Evolutionary conservation across 78 protist species (phyloP).

Genomic region (Chrysochromulina parva): DNA sequence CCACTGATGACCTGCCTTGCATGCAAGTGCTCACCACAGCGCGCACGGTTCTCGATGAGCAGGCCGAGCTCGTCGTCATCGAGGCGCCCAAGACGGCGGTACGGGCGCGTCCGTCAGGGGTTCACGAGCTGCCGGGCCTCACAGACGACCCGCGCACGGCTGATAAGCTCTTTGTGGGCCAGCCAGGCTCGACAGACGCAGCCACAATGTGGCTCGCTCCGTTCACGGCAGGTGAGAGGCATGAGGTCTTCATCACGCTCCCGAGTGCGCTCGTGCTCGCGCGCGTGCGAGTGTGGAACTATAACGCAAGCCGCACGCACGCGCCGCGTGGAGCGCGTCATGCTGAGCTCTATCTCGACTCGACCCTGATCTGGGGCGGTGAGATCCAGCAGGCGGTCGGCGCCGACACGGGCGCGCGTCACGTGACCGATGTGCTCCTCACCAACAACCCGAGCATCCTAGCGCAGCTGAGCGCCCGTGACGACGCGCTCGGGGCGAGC

Average conservation of each 20-base stretch:
- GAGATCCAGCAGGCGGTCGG: slow-evolving; percentile 5
- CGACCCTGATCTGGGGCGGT: neutral
- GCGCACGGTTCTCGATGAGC: no score
- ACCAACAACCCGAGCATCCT: neutral
- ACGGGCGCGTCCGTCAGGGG: slow-evolving; percentile 29
- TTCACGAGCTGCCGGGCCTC: slow-evolving; percentile 15
- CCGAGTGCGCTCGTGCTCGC: slow-evolving; percentile 16
- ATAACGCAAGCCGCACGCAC: slow-evolving; percentile 64
- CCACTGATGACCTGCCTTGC: no score
- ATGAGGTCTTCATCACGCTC: slow-evolving; percentile 43
- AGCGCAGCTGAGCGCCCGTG: no score
- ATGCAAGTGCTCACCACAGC: no score
- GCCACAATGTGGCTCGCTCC: slow-evolving; percentile 55
- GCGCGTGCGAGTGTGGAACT: slow-evolving; percentile 72
- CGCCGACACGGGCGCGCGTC: neutral
- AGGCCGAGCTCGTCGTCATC: no score
- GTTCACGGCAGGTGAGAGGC: slow-evolving; percentile 37
- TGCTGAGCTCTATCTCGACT: slow-evolving; percentile 10
- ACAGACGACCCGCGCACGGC: slow-evolving; percentile 21
- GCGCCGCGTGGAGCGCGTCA: slow-evolving; percentile 33
- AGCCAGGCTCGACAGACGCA: slow-evolving; percentile 26
- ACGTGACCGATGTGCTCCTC: neutral
- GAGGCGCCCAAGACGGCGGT: no score
- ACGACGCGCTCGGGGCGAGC: no score
- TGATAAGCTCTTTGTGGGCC: slow-evolving; percentile 37